phyloP scores from a whole-genome alignment of 495 filamentous ascomycete species.

The Evernia prunastri region DNA sequence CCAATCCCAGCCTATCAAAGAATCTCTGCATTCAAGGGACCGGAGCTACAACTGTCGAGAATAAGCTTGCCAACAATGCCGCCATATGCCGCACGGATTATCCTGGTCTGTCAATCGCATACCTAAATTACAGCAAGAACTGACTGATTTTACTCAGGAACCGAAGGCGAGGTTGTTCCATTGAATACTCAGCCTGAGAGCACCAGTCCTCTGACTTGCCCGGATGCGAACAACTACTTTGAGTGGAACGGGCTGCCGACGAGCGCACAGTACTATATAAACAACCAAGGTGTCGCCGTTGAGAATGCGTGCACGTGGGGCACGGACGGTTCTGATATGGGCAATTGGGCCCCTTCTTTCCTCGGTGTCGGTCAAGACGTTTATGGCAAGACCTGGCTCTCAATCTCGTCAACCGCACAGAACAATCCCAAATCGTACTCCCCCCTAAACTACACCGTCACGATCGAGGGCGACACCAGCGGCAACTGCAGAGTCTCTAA shows the following conservation, averaged over 20 bases:
- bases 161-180: slow-evolving; percentile 78
- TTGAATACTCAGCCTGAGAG: slow-evolving; percentile 51
- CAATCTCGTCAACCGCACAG: slow-evolving; percentile 63
- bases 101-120: slow-evolving; percentile 52
- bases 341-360: slow-evolving; percentile 90
- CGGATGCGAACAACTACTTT: slow-evolving; percentile 65
- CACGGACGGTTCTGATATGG: slow-evolving; percentile 50
- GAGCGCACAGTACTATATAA: slow-evolving; percentile 96
- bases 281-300: slow-evolving; percentile 61
- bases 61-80: slow-evolving; percentile 57
- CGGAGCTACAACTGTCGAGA: slow-evolving; percentile 63
- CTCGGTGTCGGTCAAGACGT: slow-evolving; percentile 68
- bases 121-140: neutral
- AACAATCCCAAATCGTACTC: slow-evolving; percentile 57
- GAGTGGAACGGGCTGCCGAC: slow-evolving; percentile 65
- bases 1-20: slow-evolving; percentile 55
- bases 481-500: slow-evolving; percentile 65
- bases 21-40: slow-evolving; percentile 72
- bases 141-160: slow-evolving; percentile 39
- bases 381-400: slow-evolving; percentile 65
- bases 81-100: slow-evolving; percentile 94
- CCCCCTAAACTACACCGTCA: slow-evolving; percentile 65
- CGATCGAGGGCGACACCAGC: slow-evolving; percentile 59
- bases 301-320: slow-evolving; percentile 78
- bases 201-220: slow-evolving; percentile 61